Evolutionary conservation across 352 stramenopile genomes (phyloP).

Genomic region (Stephanocyclus meneghinianus): DNA sequence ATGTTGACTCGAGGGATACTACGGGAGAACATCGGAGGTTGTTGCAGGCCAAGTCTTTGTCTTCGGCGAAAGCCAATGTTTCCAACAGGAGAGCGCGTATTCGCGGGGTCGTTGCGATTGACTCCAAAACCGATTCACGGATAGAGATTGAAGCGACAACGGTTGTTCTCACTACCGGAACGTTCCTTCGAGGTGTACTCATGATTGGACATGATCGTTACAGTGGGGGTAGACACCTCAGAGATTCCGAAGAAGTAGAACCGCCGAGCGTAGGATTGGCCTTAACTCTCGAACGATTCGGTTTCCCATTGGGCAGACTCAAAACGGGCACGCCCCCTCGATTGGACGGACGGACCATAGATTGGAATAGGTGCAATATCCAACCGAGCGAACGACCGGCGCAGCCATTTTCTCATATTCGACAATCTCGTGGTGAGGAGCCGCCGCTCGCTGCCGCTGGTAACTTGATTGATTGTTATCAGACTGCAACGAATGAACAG

Average conservation of each 20-base stretch:
- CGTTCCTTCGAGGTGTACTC: conserved; percentile 94
- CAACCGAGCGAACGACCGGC: conserved; percentile 92
- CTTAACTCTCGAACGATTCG: conserved; percentile 89
- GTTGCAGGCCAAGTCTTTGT: conserved; percentile 35
- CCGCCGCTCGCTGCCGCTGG: conserved; percentile 70
- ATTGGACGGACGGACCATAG: conserved; percentile 93
- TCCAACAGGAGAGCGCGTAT: conserved; percentile 58
- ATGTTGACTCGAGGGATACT: conserved; percentile 1
- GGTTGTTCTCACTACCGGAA: conserved; percentile 96
- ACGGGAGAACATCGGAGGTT: conserved; percentile 28
- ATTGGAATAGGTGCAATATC: conserved; percentile 87
- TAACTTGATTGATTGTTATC: conserved; percentile 90
- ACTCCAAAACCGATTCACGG: conserved; percentile 53
- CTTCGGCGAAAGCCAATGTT: conserved; percentile 43
- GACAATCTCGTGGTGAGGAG: conserved; percentile 84
- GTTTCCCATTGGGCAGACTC: conserved; percentile 91
- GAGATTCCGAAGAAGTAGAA: conserved; percentile 87
- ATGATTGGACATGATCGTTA: conserved; percentile 91
- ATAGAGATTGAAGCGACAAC: conserved; percentile 66
- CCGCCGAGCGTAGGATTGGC: conserved; percentile 92
- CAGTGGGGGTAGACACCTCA: conserved; percentile 90
- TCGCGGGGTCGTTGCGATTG: conserved; percentile 66
- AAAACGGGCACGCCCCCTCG: conserved; percentile 97
- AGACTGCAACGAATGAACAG: conserved; percentile 94
- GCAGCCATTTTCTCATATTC: conserved; percentile 92